Evolutionary conservation across 2,329 filamentous ascomycete species (phyloP).

Genomic region (Dactylellina leptospora): DNA sequence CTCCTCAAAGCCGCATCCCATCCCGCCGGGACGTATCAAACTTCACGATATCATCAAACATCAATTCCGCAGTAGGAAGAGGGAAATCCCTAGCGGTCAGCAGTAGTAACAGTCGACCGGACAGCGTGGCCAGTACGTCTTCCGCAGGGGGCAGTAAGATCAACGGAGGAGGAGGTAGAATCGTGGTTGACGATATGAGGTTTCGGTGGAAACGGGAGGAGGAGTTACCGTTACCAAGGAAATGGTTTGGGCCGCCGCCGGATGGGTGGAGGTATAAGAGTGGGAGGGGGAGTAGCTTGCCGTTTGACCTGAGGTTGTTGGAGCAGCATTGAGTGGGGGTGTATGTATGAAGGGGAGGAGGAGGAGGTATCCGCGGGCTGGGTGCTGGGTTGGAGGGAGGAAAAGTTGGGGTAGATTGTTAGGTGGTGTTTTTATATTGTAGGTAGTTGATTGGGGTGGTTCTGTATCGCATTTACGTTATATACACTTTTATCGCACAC

Average conservation of each 20-base stretch:
- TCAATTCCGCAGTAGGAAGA: conserved; percentile 52
- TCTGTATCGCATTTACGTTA: not conserved
- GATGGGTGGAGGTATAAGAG: conserved; percentile 82
- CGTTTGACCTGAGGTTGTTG: conserved; percentile 77
- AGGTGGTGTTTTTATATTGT: not conserved
- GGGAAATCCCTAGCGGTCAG: conserved; percentile 32
- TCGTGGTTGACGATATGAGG: conserved; percentile 76
- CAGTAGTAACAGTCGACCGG: conserved; percentile 35
- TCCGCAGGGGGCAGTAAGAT: conserved; percentile 12
- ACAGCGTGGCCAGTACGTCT: conserved; percentile 34
- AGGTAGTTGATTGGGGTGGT: not conserved
- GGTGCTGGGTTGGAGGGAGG: not conserved
- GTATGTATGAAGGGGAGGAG: not conserved
- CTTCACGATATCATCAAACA: conserved; percentile 54
- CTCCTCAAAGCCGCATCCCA: conserved; percentile 60
- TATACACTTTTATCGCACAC: no score
- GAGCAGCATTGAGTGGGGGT: conserved; percentile 35
- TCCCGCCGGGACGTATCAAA: conserved; percentile 59
- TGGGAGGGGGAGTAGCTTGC: conserved; percentile 91
- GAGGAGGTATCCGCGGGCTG: not conserved
- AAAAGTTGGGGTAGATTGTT: conserved; percentile 8
- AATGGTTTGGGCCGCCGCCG: conserved; percentile 69
- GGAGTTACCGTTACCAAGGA: conserved; percentile 82
- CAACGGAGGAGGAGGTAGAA: conserved; percentile 59
- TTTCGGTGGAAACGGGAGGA: conserved; percentile 89